phyloP scores from a whole-genome alignment of 139 green algal genomes.

The Trebouxia sp. region DNA sequence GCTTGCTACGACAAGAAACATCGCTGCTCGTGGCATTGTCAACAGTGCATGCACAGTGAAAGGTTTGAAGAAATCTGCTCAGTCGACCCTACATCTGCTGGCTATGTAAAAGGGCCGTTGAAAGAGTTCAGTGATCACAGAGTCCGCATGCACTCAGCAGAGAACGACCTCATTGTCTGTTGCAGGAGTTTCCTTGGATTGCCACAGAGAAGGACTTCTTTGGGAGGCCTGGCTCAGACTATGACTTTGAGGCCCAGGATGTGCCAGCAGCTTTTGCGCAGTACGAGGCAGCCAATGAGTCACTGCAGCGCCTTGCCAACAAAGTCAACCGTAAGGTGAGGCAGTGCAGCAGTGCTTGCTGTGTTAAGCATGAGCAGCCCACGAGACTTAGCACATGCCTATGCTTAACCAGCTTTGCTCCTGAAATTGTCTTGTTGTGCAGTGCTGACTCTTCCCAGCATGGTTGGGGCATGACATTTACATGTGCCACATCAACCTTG shows the following conservation, averaged over 20 bases:
- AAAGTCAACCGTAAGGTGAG: constrained; percentile 75
- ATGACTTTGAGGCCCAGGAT: constrained; percentile 70
- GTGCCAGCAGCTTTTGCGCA: constrained; percentile 47
- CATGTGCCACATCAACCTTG: too few species aligned
- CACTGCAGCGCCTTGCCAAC: constrained; percentile 46
- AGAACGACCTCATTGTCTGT: background rate
- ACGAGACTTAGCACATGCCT: too few species aligned
- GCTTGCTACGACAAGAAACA: background rate
- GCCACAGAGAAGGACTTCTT: constrained; percentile 69
- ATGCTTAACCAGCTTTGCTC: too few species aligned
- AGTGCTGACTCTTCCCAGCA: too few species aligned
- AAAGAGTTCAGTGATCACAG: too few species aligned
- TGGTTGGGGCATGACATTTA: too few species aligned
- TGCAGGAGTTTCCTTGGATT: constrained; percentile 84
- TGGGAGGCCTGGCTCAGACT: constrained; percentile 74
- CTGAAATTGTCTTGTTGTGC: too few species aligned
- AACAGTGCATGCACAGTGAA: too few species aligned
- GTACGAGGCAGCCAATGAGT: constrained; percentile 39
- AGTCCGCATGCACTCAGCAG: too few species aligned
- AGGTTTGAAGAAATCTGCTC: too few species aligned
- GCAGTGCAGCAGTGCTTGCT: background rate
- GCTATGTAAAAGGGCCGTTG: too few species aligned
- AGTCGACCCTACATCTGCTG: too few species aligned
- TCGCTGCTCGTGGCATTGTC: constrained; percentile 24
- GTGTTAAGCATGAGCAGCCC: background rate